These are phyloP conservation scores for Lathyrus oleraceus DNA, from an alignment of 306 rosid species.

Conservation along the genomic window DNA sequence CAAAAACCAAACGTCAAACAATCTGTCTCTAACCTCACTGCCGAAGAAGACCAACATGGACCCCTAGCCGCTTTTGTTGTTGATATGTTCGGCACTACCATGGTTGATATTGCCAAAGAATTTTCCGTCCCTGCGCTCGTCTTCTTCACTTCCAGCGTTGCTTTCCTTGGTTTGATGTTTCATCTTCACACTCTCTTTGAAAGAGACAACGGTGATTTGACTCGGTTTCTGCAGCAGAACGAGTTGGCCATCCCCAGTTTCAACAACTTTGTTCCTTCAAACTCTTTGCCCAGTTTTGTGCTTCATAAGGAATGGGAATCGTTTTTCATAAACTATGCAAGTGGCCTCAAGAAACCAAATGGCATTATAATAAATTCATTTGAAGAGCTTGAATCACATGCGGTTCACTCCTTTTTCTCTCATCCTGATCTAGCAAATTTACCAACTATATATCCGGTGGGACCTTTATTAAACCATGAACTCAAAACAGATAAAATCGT, in stretches of 20 bases:
- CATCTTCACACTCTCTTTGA: not conserved
- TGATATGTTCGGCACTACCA: not conserved
- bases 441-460: not conserved
- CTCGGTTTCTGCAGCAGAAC: not conserved
- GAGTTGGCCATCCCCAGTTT: conserved; percentile 31
- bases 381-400: not conserved
- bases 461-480: not conserved
- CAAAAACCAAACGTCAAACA: not conserved
- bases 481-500: not conserved
- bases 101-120: not conserved
- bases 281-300: not conserved
- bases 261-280: not conserved
- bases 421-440: not conserved
- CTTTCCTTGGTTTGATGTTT: not conserved
- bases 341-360: not conserved
- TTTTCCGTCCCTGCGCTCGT: not conserved
- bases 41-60: not conserved
- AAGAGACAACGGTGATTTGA: not conserved
- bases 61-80: not conserved
- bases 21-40: not conserved
- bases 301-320: not conserved
- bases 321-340: not conserved
- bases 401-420: not conserved
- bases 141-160: not conserved
- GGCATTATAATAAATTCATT: not conserved